These are phyloP conservation scores for Apiotrichum sp. DNA, from an alignment of 1,284 basidiomycete species.

Conservation along the genomic window DNA sequence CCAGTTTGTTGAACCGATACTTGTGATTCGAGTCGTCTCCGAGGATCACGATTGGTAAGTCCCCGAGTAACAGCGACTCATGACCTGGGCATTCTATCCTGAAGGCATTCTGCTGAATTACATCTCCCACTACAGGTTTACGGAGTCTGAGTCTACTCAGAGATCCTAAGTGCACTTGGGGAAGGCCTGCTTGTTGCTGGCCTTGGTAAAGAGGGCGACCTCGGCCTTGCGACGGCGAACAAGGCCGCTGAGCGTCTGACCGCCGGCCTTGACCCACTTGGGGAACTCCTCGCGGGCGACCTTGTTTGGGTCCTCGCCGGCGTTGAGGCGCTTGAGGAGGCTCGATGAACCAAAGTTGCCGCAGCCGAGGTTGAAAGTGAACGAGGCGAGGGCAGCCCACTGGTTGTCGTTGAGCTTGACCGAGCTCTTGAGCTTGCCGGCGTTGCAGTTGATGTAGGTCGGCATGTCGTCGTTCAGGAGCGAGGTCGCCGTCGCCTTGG, in stretches of 20 bases:
- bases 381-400: conserved; percentile 7
- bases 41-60: no score
- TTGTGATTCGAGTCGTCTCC: no score
- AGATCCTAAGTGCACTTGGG: background rate
- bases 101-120: no score
- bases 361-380: conserved; percentile 14
- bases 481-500: conserved; percentile 1
- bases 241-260: conserved; percentile 2
- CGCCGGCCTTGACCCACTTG: conserved; percentile 3
- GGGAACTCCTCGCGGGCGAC: conserved; percentile 10
- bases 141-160: no score
- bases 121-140: no score
- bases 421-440: background rate
- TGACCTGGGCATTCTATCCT: no score
- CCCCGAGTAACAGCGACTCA: no score
- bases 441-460: conserved; percentile 4
- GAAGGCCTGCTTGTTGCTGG: background rate
- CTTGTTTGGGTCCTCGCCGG: conserved; percentile 4
- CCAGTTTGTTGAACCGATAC: no score
- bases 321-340: conserved; percentile 7
- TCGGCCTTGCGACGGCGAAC: conserved; percentile 9
- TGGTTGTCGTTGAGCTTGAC: conserved; percentile 13
- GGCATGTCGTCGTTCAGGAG: conserved; percentile 13
- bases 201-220: background rate
- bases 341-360: background rate